Conservation (phyloP, 176 grass and related monocot genomes). For the Canna indica region DNA sequence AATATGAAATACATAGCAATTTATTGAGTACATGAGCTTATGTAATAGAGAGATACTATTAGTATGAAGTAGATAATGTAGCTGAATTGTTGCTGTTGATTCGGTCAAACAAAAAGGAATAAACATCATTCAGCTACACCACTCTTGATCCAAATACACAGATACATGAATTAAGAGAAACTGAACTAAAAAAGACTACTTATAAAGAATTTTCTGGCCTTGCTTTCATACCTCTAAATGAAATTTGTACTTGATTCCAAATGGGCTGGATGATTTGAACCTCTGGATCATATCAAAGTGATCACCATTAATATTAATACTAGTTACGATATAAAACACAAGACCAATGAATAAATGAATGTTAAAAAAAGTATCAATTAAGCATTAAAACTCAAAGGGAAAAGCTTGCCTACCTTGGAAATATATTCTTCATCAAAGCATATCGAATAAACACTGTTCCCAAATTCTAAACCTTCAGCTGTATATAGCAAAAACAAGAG, state of each 20-base stretch:
- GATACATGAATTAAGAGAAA: too few species aligned
- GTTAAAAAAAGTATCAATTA: constrained; percentile 10
- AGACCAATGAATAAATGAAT: constrained; percentile 14
- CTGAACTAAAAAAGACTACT: too few species aligned
- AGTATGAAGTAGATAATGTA: too few species aligned
- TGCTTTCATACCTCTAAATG: constrained; percentile 71
- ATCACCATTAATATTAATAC: neutral
- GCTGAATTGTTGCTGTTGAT: too few species aligned
- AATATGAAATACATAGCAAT: too few species aligned
- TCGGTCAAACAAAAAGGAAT: too few species aligned
- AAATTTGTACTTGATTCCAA: constrained; percentile 94
- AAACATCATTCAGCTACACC: too few species aligned
- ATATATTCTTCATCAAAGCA: constrained; percentile 67
- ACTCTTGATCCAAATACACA: too few species aligned
- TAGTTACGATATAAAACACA: neutral
- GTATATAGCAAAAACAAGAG: constrained; percentile 11
- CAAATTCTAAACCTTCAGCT: constrained; percentile 94
- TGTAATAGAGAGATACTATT: too few species aligned
- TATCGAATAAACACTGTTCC: constrained; percentile 81
- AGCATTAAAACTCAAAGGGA: constrained; percentile 8
- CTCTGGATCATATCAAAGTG: constrained; percentile 34
- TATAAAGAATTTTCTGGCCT: too few species aligned
- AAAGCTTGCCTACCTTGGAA: constrained; percentile 37
- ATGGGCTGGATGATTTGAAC: constrained; percentile 75
- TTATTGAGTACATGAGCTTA: too few species aligned